A percentile compares a stretch with the other conserved stretches of the same genome.
Evolutionary conservation across 73 alveolate genomes (phyloP).

Genomic region (Tetrahymena thermophila): DNA sequence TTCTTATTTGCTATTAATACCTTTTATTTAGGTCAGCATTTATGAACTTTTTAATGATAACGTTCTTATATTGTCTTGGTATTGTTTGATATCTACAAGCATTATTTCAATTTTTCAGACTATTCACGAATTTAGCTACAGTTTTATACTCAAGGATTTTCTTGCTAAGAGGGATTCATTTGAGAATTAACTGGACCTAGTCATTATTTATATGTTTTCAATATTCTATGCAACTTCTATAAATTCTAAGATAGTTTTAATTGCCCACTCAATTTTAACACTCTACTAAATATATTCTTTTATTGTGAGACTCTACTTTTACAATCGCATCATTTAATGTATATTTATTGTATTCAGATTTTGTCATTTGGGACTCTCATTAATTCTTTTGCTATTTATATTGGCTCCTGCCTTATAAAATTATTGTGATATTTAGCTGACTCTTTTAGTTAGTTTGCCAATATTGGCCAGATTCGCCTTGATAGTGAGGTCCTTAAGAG

Average conservation of each 20-base stretch:
- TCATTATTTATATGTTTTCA: not conserved
- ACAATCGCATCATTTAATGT: not conserved
- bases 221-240: not conserved
- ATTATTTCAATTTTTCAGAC: not conserved
- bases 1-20: not conserved
- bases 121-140: not conserved
- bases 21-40: not conserved
- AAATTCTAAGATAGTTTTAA: not conserved
- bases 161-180: not conserved
- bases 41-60: not conserved
- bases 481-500: not conserved
- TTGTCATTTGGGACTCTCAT: not conserved
- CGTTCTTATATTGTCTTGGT: not conserved
- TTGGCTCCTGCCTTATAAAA: not conserved
- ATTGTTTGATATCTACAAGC: not conserved
- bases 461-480: not conserved
- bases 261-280: not conserved
- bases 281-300: not conserved
- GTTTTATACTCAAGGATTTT: not conserved
- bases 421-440: not conserved
- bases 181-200: not conserved
- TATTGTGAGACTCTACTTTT: not conserved
- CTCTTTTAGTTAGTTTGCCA: not conserved
- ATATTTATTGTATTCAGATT: not conserved
- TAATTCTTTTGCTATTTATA: not conserved